These are phyloP conservation scores for Pichia thaimueangensis DNA, from an alignment of 805 yeast species.

Conservation along the genomic window DNA sequence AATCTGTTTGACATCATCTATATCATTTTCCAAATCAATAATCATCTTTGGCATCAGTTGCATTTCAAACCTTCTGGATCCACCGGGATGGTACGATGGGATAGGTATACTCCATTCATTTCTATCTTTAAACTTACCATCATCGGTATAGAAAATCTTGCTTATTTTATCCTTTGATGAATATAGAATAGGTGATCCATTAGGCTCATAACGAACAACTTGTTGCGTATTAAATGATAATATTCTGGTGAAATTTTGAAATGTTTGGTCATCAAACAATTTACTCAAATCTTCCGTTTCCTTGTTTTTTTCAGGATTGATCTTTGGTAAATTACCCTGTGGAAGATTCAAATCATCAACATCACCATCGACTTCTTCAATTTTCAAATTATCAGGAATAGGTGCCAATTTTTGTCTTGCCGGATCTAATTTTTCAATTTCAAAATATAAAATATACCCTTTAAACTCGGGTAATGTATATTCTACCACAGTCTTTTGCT, in stretches of 20 bases:
- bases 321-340: constrained; percentile 18
- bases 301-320: constrained; percentile 12
- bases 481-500: neutral
- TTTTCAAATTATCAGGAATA: constrained; percentile 36
- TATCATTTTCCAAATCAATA: constrained; percentile 58
- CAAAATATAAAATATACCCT: constrained; percentile 66
- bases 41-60: constrained; percentile 95
- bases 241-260: constrained; percentile 69
- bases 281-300: constrained; percentile 44
- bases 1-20: constrained; percentile 35
- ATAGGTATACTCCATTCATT: constrained; percentile 39
- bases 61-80: constrained; percentile 64
- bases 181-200: constrained; percentile 73
- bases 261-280: constrained; percentile 66
- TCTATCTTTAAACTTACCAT: constrained; percentile 20
- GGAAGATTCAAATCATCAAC: constrained; percentile 5
- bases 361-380: constrained; percentile 13
- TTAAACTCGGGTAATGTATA: constrained; percentile 45
- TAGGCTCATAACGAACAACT: constrained; percentile 76
- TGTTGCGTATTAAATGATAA: constrained; percentile 82
- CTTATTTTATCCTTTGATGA: constrained; percentile 54
- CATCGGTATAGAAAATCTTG: constrained; percentile 31
- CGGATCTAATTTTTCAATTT: constrained; percentile 55
- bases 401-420: constrained; percentile 37
- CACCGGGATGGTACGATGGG: constrained; percentile 56